Conservation (phyloP, 441 rosid genomes). For the Pelargonium cotyledonis region DNA sequence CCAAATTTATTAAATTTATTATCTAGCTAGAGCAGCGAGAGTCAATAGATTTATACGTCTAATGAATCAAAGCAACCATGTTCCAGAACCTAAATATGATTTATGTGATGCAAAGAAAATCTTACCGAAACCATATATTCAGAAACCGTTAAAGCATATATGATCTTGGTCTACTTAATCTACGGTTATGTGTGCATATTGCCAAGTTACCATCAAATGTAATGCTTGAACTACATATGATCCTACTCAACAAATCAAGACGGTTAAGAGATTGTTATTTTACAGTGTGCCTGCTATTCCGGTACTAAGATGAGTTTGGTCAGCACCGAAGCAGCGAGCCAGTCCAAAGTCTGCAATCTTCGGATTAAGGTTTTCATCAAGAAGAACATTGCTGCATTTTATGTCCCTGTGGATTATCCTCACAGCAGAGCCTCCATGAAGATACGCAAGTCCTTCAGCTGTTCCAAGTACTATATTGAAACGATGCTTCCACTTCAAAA, state of each 20-base stretch:
- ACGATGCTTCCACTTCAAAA: slow-evolving; percentile 56
- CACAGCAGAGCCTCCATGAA: slow-evolving; percentile 48
- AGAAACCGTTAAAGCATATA: no score
- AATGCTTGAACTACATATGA: background rate
- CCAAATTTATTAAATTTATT: no score
- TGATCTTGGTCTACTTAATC: no score
- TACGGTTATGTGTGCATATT: background rate
- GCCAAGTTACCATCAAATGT: no score
- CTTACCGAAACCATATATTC: no score
- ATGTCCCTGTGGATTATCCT: slow-evolving; percentile 71
- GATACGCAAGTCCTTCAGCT: slow-evolving; percentile 61
- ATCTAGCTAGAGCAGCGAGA: no score
- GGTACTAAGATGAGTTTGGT: slow-evolving; percentile 46
- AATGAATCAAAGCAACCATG: no score
- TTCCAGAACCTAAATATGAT: no score
- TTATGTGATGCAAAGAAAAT: no score
- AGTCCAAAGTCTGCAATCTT: slow-evolving; percentile 80
- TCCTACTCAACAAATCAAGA: background rate
- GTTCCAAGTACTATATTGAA: slow-evolving; percentile 47
- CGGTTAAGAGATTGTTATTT: slow-evolving; percentile 13
- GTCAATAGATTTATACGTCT: no score
- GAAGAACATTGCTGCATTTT: slow-evolving; percentile 60
- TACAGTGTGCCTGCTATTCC: slow-evolving; percentile 75
- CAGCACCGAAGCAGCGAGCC: slow-evolving; percentile 39
- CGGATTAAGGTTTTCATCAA: slow-evolving; percentile 48